Percentiles rank a stretch among this genome's conserved stretches.
phyloP scores from a whole-genome alignment of 495 filamentous ascomycete genomes.

The Podospora pseudoanserina region DNA sequence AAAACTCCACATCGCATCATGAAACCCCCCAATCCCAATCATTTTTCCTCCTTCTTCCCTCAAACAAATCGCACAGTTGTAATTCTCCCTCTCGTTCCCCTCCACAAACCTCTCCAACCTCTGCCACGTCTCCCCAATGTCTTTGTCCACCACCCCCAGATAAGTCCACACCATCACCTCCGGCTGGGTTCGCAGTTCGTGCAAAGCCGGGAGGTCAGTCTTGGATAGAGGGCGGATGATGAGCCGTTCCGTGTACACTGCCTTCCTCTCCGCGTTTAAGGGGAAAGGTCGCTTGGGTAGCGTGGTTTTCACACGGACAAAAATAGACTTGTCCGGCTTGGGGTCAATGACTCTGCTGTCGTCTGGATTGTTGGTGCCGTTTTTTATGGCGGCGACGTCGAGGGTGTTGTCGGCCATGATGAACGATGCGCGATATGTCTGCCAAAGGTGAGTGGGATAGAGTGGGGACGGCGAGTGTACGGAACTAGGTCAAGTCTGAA shows the following conservation, averaged over 20 bases:
- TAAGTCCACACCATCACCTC: constrained; percentile 51
- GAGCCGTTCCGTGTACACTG: constrained; percentile 43
- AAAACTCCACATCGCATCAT: constrained; percentile 17
- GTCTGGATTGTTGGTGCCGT: background rate
- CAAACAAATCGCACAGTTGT: constrained; percentile 43
- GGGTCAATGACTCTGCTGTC: constrained; percentile 5
- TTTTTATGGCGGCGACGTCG: background rate
- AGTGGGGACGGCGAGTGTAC: background rate
- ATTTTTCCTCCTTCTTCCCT: constrained; percentile 34
- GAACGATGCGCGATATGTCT: too few relatives aligned
- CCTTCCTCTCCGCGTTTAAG: constrained; percentile 24
- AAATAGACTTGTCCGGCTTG: constrained; percentile 6
- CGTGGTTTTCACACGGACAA: constrained; percentile 34
- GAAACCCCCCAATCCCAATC: constrained; percentile 40
- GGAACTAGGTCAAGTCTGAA: background rate
- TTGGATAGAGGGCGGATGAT: constrained; percentile 38
- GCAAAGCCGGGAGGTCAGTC: constrained; percentile 39
- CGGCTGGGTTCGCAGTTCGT: constrained; percentile 43
- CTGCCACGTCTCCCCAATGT: constrained; percentile 32
- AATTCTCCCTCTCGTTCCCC: constrained; percentile 28
- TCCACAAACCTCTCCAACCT: constrained; percentile 34
- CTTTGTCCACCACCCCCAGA: constrained; percentile 33
- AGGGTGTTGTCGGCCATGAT: background rate
- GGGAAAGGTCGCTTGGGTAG: constrained; percentile 34
- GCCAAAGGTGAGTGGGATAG: too few relatives aligned